phyloP scores from a whole-genome alignment of 495 filamentous ascomycete species.

The Aspergillus ostianus region DNA sequence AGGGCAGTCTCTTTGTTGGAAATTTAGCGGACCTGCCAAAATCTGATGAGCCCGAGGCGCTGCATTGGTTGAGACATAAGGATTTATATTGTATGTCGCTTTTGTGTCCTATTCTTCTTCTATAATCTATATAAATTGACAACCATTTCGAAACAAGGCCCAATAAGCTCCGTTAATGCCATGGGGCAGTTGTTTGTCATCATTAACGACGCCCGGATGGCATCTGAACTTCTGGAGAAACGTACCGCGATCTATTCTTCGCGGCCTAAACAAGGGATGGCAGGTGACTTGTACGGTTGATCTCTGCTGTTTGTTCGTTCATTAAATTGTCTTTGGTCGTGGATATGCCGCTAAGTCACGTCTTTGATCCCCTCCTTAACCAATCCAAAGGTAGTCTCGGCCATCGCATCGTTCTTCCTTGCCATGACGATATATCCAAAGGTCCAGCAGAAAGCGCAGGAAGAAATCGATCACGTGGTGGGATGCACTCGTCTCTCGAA shows the following conservation, averaged over 20 bases:
- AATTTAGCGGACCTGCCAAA: background rate
- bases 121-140: background rate
- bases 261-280: constrained; percentile 34
- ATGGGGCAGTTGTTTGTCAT: constrained; percentile 48
- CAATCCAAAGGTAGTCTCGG: constrained; percentile 24
- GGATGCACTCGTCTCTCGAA: constrained; percentile 29
- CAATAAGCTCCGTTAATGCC: constrained; percentile 48
- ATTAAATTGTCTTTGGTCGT: background rate
- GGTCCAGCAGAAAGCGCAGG: constrained; percentile 53
- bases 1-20: background rate
- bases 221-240: constrained; percentile 45
- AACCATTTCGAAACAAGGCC: constrained; percentile 19
- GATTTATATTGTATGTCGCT: background rate
- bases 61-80: background rate
- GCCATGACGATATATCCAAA: constrained; percentile 50
- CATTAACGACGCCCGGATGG: constrained; percentile 41
- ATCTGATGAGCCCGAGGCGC: background rate
- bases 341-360: too few relatives aligned
- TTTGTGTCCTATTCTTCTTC: too few relatives aligned
- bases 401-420: constrained; percentile 40
- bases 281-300: constrained; percentile 28
- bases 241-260: constrained; percentile 40
- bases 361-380: background rate
- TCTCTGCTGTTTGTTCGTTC: background rate
- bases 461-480: constrained; percentile 56